Conservation (phyloP, 306 rosid species). For the Cajanus cajan region DNA sequence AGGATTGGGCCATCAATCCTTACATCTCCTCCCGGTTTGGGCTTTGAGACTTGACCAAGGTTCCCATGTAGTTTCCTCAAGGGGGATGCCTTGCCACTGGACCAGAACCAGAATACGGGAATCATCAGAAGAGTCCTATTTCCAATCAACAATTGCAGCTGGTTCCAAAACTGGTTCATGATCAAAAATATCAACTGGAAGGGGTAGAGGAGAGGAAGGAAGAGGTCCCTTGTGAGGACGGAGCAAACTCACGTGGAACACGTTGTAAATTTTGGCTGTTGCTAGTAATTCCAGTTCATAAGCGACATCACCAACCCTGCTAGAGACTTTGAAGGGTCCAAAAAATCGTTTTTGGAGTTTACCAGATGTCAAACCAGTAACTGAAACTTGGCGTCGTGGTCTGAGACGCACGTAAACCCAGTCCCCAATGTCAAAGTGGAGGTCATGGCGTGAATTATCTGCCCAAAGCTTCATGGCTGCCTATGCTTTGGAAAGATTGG, state of each 20-base stretch:
- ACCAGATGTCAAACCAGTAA: not conserved
- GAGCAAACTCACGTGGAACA: not conserved
- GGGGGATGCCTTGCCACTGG: too few species aligned
- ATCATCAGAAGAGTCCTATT: not conserved
- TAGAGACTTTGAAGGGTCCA: not conserved
- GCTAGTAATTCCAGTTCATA: not conserved
- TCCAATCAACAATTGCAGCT: not conserved
- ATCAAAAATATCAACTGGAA: not conserved
- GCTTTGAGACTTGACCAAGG: too few species aligned
- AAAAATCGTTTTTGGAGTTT: not conserved
- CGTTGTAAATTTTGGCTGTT: not conserved
- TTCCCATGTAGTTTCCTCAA: too few species aligned
- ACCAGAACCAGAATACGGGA: too few species aligned
- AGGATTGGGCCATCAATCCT: too few species aligned
- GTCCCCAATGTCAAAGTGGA: not conserved
- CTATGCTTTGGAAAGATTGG: too few species aligned
- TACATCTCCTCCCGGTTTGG: too few species aligned
- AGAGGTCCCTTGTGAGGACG: not conserved
- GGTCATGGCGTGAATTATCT: not conserved
- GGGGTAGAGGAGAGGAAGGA: not conserved
- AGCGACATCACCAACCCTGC: not conserved
- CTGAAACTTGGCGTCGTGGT: not conserved
- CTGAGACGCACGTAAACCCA: not conserved
- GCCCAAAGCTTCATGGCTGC: too few species aligned
- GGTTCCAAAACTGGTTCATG: not conserved